Base-by-base conservation (phyloP, 2,329 filamentous ascomycete genomes). In the Talaromyces sp. region DNA sequence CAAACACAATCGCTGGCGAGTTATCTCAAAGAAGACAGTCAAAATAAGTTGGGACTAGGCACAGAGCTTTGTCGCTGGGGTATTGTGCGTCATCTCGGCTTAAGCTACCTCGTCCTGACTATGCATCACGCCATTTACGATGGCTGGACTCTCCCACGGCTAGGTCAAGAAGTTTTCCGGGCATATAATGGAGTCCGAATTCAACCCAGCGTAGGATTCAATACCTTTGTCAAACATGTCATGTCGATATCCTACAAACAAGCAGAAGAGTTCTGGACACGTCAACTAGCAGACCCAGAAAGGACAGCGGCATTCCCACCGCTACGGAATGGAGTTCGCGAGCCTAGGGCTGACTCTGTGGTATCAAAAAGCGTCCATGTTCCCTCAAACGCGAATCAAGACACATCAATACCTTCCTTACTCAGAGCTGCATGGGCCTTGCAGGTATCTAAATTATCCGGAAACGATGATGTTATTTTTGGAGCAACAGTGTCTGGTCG, bases 81-180 rank as follows among this genome's bases (percentile, higher is more conserved):
- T 73, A 47, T 69, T 73, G 0, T 60, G 68, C 16, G 63, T 72
- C 10, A 36, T 36, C 33, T 36, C 33, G 33, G 33, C 7, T 34
- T 34, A 34, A 9, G 33, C 33, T 36, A 36, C 33, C 76, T 83
- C 63, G 72, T 82, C 30, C 79, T 79, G 71, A 82, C 81, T 0
- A 75, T 81, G 59, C 81, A 83, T 62, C 81, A 83, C 62, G 80
- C 79, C 8, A 69, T 83, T 14, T 36, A 36, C 10, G 33, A 36
- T 4, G 33, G 33, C 10, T 36, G 33, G 33, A 36, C 33, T 14
- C 33, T 36, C 12, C 33, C 9, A 36, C 33, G 33, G 10, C 10
- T 36, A 12, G 33, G 33, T 4, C 10, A 12, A 4, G 65, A 5
- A 72, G 76, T 33, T 75, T 75, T 69, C 72, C 5, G 68, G 65